phyloP scores from a whole-genome alignment of 306 rosid genomes.

The Fagus crenata region DNA sequence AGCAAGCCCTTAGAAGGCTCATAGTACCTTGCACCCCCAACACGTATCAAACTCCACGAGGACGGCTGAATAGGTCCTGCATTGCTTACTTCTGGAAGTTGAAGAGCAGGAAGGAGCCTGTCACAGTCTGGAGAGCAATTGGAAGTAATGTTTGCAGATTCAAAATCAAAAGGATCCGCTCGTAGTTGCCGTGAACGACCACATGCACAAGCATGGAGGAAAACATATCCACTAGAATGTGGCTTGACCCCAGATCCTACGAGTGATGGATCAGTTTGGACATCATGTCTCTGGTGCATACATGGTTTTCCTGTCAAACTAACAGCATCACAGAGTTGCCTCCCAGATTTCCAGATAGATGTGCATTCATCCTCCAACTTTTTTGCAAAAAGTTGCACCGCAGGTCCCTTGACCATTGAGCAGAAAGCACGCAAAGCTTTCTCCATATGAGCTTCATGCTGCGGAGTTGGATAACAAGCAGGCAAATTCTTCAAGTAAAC shows the following conservation, averaged over 20 bases:
- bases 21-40: constrained; percentile 83
- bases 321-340: constrained; percentile 88
- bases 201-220: constrained; percentile 90
- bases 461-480: constrained; percentile 72
- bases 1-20: constrained; percentile 84
- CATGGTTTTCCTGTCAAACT: constrained; percentile 95
- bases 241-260: constrained; percentile 37
- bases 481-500: constrained; percentile 85
- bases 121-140: constrained; percentile 76
- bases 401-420: constrained; percentile 82
- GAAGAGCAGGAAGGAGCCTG: constrained; percentile 70
- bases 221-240: constrained; percentile 86
- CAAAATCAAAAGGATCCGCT: constrained; percentile 88
- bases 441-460: constrained; percentile 64
- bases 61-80: constrained; percentile 56
- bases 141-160: constrained; percentile 61
- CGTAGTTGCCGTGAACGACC: constrained; percentile 71
- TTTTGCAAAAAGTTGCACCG: constrained; percentile 62
- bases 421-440: constrained; percentile 74
- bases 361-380: constrained; percentile 82
- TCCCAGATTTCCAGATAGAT: constrained; percentile 80
- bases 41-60: constrained; percentile 82
- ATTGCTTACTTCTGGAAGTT: constrained; percentile 56
- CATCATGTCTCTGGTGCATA: constrained; percentile 79
- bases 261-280: constrained; percentile 38